Evolutionary conservation across 345 rosid genomes (phyloP), one percentile per base, ranked within the genome.

Genomic region (Hibiscus mutabilis): DNA sequence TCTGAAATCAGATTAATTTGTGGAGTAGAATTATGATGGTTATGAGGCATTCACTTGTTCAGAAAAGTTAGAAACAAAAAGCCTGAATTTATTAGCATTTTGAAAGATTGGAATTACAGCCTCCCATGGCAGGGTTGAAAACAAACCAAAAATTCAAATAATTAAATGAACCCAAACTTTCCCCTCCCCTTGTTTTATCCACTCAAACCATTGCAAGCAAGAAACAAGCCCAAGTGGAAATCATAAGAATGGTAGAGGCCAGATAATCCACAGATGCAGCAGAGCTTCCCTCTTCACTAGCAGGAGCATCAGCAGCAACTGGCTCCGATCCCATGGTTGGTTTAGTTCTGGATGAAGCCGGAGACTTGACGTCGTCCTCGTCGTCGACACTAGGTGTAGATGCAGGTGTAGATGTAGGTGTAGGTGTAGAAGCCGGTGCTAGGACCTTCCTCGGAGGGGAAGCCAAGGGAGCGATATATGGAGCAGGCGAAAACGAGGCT

Each of bases 151-250:
- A 42, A 21, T 33, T 35, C 49, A 37, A n/a, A 56, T 33, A 12
- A 53, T 69, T 49, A 12, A 70, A 56, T 21, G 37, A 70, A 70
- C 13, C 64, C 51, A 58, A 56, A 60, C 21, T 70, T 42, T 40
- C 7, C 51, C 33, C 18, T 14, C 33, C 18, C 3, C 42, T 22
- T 5, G 4, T 21, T 33, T 22, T 22, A 21, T 1, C 16, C 65
- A 16, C 24, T 33, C 35, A 33, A 33, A 57, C 22, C 55, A 58
- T 13, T 19, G 52, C 10, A 3, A 56, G 8, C 35, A 42, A 46
- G 14, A 57, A 15, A 40, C 64, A 40, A 57, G 53, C 55, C 14
- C 40, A 37, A 9, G 53, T 4, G 37, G 40, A 15, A 13, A 57
- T 40, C 64, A 57, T 2, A 8, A 59, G 37, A 11, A 37, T 56